These are phyloP conservation scores for Gautieria morchelliformis DNA, from an alignment of 768 basidiomycete genomes.

Conservation along the genomic window DNA sequence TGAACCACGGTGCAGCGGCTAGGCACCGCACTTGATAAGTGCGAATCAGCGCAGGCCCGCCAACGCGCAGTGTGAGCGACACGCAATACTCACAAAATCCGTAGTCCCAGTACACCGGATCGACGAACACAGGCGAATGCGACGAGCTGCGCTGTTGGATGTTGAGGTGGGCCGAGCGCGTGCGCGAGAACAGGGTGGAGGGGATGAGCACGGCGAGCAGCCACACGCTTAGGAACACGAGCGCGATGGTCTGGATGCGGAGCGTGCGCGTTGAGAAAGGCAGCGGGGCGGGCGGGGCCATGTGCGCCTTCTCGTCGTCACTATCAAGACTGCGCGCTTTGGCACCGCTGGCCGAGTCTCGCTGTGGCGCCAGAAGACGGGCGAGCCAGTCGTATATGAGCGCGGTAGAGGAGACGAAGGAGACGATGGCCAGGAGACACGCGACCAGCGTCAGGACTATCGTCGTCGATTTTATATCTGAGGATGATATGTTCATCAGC, in stretches of 20 bases:
- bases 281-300: neutral
- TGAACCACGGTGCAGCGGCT: constrained; percentile 13
- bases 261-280: constrained; percentile 9
- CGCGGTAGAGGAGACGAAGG: neutral
- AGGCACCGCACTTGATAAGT: constrained; percentile 8
- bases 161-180: constrained; percentile 4
- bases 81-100: neutral
- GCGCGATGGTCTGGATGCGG: constrained; percentile 4
- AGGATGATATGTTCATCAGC: neutral
- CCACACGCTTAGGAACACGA: constrained; percentile 6
- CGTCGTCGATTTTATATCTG: constrained; percentile 8
- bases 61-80: neutral
- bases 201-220: constrained; percentile 9
- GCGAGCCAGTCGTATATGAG: constrained; percentile 3
- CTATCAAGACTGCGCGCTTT: neutral
- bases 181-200: constrained; percentile 9
- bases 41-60: neutral
- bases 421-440: neutral
- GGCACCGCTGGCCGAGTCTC: neutral
- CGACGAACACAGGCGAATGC: neutral
- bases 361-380: neutral
- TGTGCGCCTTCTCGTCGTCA: neutral
- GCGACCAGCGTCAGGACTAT: neutral
- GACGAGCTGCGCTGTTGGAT: neutral
- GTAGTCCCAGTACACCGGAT: constrained; percentile 11